These are phyloP conservation scores for Aureobasidium mangrovei DNA, from an alignment of 2,329 filamentous ascomycete species.

Conservation along the genomic window DNA sequence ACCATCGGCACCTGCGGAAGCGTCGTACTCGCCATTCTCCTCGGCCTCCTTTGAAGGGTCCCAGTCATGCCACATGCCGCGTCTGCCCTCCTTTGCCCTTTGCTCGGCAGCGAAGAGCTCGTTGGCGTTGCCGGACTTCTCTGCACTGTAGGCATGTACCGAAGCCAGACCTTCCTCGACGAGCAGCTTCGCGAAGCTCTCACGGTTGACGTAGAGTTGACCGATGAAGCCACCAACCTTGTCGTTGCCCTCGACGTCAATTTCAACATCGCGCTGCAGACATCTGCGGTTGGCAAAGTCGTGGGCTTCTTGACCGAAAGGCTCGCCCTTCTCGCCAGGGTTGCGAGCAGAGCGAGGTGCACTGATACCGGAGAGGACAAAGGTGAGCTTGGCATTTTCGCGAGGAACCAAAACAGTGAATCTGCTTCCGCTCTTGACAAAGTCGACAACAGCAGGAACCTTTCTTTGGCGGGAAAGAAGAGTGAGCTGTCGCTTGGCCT, in stretches of 20 bases:
- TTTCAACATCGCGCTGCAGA: conserved; percentile 91
- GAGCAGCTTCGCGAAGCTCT: conserved; percentile 88
- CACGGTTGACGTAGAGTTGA: conserved; percentile 82
- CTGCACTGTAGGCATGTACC: conserved; percentile 89
- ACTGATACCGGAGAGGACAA: conserved; percentile 88
- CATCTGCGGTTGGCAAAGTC: conserved; percentile 82
- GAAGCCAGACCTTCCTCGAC: conserved; percentile 89
- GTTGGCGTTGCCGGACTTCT: conserved; percentile 81
- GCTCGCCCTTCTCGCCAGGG: conserved; percentile 73
- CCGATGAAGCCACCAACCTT: conserved; percentile 98
- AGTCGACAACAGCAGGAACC: conserved; percentile 88
- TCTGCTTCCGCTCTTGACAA: conserved; percentile 91
- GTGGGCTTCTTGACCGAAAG: conserved; percentile 88
- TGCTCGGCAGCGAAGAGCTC: conserved; percentile 84
- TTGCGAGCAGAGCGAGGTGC: conserved; percentile 79
- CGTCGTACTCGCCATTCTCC: conserved; percentile 37
- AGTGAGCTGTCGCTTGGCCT: conserved; percentile 88
- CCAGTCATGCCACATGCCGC: conserved; percentile 89
- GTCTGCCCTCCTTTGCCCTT: conserved; percentile 78
- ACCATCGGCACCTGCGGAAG: conserved; percentile 38
- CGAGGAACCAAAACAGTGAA: conserved; percentile 88
- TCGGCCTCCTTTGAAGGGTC: conserved; percentile 78
- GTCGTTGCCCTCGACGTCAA: conserved; percentile 90
- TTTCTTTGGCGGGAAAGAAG: conserved; percentile 84
- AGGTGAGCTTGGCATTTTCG: conserved; percentile 87